Evolutionary conservation across 306 rosid genomes (phyloP).

Genomic region (Castanea sativa): DNA sequence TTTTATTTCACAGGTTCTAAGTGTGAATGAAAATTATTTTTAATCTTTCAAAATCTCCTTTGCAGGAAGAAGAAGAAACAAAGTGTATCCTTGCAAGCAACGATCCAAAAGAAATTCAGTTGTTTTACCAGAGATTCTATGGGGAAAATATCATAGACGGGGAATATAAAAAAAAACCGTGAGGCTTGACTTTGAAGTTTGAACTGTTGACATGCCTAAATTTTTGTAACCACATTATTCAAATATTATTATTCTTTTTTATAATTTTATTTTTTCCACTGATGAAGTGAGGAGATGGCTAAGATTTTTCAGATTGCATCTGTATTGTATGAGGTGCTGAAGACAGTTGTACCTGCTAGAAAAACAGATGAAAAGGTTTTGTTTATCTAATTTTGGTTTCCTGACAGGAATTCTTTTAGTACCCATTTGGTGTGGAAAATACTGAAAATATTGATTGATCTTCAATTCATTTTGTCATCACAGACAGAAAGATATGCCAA

Average conservation of each 20-base stretch:
- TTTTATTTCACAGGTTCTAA: neutral
- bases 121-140: constrained; percentile 58
- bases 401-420: constrained; percentile 12
- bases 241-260: neutral
- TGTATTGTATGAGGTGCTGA: constrained; percentile 76
- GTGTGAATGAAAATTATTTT: constrained; percentile 2
- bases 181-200: constrained; percentile 49
- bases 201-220: constrained; percentile 14
- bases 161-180: constrained; percentile 72
- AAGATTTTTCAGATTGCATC: constrained; percentile 71
- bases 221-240: constrained; percentile 20
- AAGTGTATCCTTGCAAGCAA: constrained; percentile 1
- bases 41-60: constrained; percentile 3
- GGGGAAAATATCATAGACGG: constrained; percentile 55
- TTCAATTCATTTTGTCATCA: constrained; percentile 22
- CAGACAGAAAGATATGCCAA: constrained; percentile 66
- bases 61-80: constrained; percentile 68
- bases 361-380: constrained; percentile 57
- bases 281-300: constrained; percentile 91
- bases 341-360: constrained; percentile 39
- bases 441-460: constrained; percentile 5
- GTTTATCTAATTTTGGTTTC: constrained; percentile 19
- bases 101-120: constrained; percentile 60
- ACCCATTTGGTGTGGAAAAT: constrained; percentile 1
- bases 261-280: constrained; percentile 24